A percentile compares a stretch with the other conserved stretches of the same genome.
Conservation (phyloP, 2,329 filamentous ascomycete genomes). For the Tolypocladium cylindrosporum region DNA sequence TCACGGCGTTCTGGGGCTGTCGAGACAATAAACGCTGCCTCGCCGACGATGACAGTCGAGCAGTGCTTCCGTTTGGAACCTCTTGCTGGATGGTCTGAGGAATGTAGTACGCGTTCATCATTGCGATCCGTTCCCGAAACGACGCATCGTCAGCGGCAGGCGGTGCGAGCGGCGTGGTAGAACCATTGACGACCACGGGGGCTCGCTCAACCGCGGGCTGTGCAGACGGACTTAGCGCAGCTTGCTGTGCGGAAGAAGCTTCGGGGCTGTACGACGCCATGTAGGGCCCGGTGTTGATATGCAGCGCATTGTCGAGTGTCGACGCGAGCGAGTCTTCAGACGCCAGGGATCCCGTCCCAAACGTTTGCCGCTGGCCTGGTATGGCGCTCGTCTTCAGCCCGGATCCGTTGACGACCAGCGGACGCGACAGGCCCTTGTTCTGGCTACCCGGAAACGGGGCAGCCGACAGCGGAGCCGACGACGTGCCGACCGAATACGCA, state of each 20-base stretch:
- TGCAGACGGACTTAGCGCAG: constrained; percentile 4
- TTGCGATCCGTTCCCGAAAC: constrained; percentile 30
- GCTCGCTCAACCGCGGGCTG: constrained; percentile 13
- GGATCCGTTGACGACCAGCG: constrained; percentile 44
- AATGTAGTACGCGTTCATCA: constrained; percentile 24
- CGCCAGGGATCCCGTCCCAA: constrained; percentile 6
- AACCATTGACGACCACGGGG: constrained; percentile 27
- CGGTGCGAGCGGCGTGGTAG: constrained; percentile 10
- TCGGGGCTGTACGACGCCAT: background rate
- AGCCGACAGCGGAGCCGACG: constrained; percentile 26
- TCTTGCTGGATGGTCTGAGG: constrained; percentile 19
- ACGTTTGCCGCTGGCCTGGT: constrained; percentile 10
- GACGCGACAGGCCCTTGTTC: constrained; percentile 27
- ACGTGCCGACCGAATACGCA: constrained; percentile 29
- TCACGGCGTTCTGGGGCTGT: constrained; percentile 35
- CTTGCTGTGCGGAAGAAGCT: background rate
- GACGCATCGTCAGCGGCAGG: constrained; percentile 24
- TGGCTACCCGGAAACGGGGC: constrained; percentile 25
- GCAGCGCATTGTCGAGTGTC: constrained; percentile 17
- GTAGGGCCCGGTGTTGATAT: constrained; percentile 11
- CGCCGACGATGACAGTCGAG: constrained; percentile 21
- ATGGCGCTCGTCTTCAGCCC: constrained; percentile 21
- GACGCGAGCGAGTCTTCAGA: constrained; percentile 11
- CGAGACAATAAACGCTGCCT: constrained; percentile 28
- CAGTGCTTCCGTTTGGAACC: constrained; percentile 14